Conservation (phyloP, 2,329 filamentous ascomycete genomes). For the Harringtonia lauricola region DNA sequence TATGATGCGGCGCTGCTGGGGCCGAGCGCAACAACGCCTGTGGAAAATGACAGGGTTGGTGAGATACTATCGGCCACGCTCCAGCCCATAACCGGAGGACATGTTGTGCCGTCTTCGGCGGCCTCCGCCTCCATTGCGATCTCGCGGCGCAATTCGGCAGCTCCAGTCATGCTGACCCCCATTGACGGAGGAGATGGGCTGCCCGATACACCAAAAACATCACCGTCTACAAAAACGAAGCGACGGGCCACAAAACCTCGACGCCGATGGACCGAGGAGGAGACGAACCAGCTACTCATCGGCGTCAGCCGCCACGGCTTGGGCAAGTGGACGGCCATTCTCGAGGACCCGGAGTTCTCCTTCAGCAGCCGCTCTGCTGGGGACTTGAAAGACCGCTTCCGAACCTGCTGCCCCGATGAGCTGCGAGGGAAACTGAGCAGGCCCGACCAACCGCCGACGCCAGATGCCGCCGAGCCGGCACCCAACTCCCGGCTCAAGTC, state of each 20-base stretch:
- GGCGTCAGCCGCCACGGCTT: slow-evolving; percentile 53
- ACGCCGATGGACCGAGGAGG: slow-evolving; percentile 53
- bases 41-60: slow-evolving; percentile 15
- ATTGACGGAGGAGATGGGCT: not conserved
- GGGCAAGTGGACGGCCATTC: slow-evolving; percentile 53
- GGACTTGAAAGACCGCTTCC: slow-evolving; percentile 55
- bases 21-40: slow-evolving; percentile 7
- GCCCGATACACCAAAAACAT: slow-evolving; percentile 17
- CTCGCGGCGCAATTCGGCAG: not conserved
- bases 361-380: slow-evolving; percentile 52
- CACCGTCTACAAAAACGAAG: slow-evolving; percentile 28
- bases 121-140: not conserved
- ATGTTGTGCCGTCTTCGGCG: too few species aligned
- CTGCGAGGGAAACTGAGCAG: slow-evolving; percentile 31
- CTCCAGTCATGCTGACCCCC: not conserved
- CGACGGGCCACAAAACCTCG: slow-evolving; percentile 46
- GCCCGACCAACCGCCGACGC: slow-evolving; percentile 4
- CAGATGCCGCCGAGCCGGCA: slow-evolving; percentile 6
- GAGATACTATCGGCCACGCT: slow-evolving; percentile 6
- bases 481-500: slow-evolving; percentile 18
- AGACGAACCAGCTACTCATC: slow-evolving; percentile 50
- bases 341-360: slow-evolving; percentile 47
- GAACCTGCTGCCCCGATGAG: slow-evolving; percentile 54
- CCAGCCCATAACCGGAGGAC: too few species aligned
- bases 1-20: slow-evolving; percentile 10